Percentiles rank a stretch among this genome's conserved stretches.
Conservation (phyloP, 164 flowering plant genomes). For the Paratinospora sagittata region DNA sequence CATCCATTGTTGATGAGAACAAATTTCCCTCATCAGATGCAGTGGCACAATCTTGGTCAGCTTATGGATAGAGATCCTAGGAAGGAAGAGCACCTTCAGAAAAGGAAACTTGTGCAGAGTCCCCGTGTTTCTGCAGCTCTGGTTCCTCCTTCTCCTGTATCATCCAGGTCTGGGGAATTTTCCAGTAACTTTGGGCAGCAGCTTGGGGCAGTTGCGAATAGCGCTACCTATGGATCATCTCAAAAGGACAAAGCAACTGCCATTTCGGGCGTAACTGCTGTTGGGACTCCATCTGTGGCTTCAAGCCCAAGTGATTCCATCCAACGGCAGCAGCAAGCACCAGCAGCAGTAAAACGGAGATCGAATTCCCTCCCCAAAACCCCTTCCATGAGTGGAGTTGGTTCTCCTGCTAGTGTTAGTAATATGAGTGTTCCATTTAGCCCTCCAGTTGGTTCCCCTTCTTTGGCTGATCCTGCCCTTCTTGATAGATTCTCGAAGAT, state of each 20-base stretch:
- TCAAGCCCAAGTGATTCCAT: conserved; percentile 75
- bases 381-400: conserved; percentile 65
- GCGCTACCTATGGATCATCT: conserved; percentile 36
- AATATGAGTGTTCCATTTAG: conserved; percentile 61
- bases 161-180: conserved; percentile 89
- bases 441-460: conserved; percentile 64
- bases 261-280: conserved; percentile 43
- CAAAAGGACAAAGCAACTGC: conserved; percentile 67
- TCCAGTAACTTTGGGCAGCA: conserved; percentile 69
- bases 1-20: conserved; percentile 54
- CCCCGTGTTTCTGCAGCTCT: conserved; percentile 69
- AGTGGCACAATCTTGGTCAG: conserved; percentile 62
- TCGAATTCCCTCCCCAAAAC: conserved; percentile 73
- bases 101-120: conserved; percentile 72
- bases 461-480: conserved; percentile 47
- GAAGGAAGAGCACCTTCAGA: conserved; percentile 69
- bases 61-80: conserved; percentile 55
- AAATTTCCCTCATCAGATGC: conserved; percentile 39
- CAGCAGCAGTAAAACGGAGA: conserved; percentile 54
- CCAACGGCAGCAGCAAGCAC: conserved; percentile 67
- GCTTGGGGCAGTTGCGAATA: conserved; percentile 43
- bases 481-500: conserved; percentile 85
- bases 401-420: conserved; percentile 81
- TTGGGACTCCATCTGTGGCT: conserved; percentile 55
- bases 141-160: conserved; percentile 80